Base-by-base conservation (phyloP, 208 protist species). In the Wallacemonas sp. region DNA sequence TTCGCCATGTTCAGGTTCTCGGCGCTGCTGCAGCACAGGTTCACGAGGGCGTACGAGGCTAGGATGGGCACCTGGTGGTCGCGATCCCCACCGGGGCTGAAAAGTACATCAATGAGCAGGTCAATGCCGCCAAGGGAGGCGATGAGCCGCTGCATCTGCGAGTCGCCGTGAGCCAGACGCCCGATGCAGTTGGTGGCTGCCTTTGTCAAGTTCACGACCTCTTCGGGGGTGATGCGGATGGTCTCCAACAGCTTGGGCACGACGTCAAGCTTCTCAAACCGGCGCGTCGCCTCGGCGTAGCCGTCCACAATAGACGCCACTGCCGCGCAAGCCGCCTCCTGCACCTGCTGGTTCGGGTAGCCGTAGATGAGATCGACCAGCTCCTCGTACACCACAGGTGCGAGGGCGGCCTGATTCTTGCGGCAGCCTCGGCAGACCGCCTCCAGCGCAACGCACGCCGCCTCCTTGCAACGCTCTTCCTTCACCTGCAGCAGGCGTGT, bases 401-500 rank as follows among this genome's bases (percentile, higher is more conserved):
- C 13, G 32, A 96, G 74, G 12, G 52, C 74, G 36, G 58, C 55
- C 70, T 92, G 93, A 65, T 94, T 96, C 34, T 81, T 68, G 34
- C 74, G n/a, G 48, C 73, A 89, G 61, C 76, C 75, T 15, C 91
- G 82, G 67, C 88, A 93, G 34, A 89, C 81, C 6, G 87, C 87
- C 64, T 96, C 87, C n/a, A 96, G 63, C 8, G 86, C 87, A 0
- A 93, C 83, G 57, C 91, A 96, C 2, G 88, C 84, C 36, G 84
- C 87, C 69, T 96, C 87, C 76, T 96, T 96, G 63, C 91, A 93
- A 4, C 88, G 87, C 73, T 96, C 87, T 68, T 96, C 91, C 70
- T 90, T 85, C 34, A 92, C 82, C 21, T 78, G 77, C 37, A 96
- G 75, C 32, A 96, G 77, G 22, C 76, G 63, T 27, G 75, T 85